Conservation (phyloP, 306 rosid genomes). For the Abrus precatorius region DNA sequence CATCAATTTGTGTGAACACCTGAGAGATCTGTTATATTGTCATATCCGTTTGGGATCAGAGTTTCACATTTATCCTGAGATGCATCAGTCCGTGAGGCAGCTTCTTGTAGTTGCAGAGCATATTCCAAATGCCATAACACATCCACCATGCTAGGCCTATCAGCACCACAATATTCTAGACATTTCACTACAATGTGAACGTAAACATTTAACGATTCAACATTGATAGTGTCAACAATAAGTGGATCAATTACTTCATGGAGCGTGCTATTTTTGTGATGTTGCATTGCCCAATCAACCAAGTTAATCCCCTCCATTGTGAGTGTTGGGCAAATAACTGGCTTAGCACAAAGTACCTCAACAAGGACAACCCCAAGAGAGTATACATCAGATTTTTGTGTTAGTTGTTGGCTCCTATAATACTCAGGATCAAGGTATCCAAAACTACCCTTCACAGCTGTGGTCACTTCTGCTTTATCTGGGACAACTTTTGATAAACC, state of each 20-base stretch:
- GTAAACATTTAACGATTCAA: conserved; percentile 61
- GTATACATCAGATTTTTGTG: conserved; percentile 85
- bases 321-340: conserved; percentile 59
- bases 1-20: conserved; percentile 36
- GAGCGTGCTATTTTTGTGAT: conserved; percentile 57
- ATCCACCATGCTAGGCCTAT: conserved; percentile 87
- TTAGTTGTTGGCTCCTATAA: conserved; percentile 74
- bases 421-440: conserved; percentile 95
- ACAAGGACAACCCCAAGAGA: conserved; percentile 90
- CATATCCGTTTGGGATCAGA: background rate
- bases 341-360: conserved; percentile 76
- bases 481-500: conserved; percentile 81
- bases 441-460: conserved; percentile 93
- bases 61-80: conserved; percentile 44
- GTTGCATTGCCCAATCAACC: conserved; percentile 79
- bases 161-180: conserved; percentile 67
- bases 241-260: conserved; percentile 62
- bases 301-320: conserved; percentile 73
- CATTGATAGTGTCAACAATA: conserved; percentile 46
- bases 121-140: conserved; percentile 90
- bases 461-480: conserved; percentile 80
- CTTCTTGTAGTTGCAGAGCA: conserved; percentile 72
- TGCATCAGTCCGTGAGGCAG: conserved; percentile 46
- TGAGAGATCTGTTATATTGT: conserved; percentile 31
- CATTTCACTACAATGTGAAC: conserved; percentile 73